Base-by-base conservation (phyloP, 2,329 filamentous ascomycete genomes). In the Furcasterigmium furcatum region DNA sequence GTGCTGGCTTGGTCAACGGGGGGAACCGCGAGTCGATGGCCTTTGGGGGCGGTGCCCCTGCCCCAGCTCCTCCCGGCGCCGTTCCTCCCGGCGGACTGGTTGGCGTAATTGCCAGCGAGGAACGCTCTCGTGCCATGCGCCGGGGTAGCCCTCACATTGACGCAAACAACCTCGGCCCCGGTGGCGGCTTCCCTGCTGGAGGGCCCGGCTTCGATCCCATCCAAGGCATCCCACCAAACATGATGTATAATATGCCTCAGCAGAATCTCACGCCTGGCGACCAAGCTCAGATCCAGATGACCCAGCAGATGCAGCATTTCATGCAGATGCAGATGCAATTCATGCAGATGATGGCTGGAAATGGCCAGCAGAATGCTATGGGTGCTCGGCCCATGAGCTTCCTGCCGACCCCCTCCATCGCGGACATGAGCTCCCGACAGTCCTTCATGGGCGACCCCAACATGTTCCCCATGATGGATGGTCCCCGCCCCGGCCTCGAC, bases 291-390 rank as follows among this genome's bases (percentile, higher is more conserved):
- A 76, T 91, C 35, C 84, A 91, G 54, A 86, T 94, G 76, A 85
- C 80, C 7, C 85, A 90, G 58, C 87, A 91, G 59, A 91, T 92
- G 88, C 79, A 81, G 46, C 85, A 89, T 57, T 91, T 92, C 68
- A 91, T 92, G 87, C 86, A 91, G 61, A 90, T 94, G 85, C 90
- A 95, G 63, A 91, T 95, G 86, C 88, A 95, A 61, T 91, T 91
- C 67, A 92, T 95, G 86, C 87, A 91, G 58, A 86, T 90, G 81
- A 87, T 89, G 77, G 74, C 75, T 1, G 55, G 60, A 12, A 68
- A 66, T 41, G 70, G 69, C 49, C 61, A 62, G 30, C 56, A 53
- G 43, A 58, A 51, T 45, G 57, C 53, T 41, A 51, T 46, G 16
- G 55, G 45, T 55, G 50, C 55, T 50, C 57, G 59, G 8, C 55